Percentiles rank a stretch among this genome's conserved stretches.
Evolutionary conservation across 176 grass and related monocot species (phyloP).

Genomic region (Carex cristatella): DNA sequence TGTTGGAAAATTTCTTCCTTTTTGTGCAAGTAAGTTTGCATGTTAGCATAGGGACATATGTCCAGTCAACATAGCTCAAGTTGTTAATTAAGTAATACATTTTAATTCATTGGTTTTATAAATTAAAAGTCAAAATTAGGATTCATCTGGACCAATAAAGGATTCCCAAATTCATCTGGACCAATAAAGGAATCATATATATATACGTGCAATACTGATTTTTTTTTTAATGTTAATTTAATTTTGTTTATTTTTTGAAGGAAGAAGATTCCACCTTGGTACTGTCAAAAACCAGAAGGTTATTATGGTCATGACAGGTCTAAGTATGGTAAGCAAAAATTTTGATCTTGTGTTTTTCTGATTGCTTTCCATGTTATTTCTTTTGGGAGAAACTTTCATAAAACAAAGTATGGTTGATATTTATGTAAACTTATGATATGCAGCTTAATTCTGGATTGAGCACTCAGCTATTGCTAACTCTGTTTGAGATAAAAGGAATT

Average conservation of each 20-base stretch:
- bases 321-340: no score
- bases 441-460: slow-evolving; percentile 55
- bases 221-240: no score
- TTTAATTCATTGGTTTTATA: not conserved
- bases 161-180: no score
- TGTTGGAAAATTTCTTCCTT: not conserved
- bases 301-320: no score
- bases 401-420: not conserved
- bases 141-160: not conserved
- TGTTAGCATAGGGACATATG: not conserved
- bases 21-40: not conserved
- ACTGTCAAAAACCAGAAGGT: no score
- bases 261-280: no score
- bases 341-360: not conserved
- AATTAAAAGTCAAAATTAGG: not conserved
- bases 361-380: not conserved
- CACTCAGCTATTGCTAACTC: slow-evolving; percentile 43
- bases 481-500: slow-evolving; percentile 48
- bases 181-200: no score
- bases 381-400: not conserved
- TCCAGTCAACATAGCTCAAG: not conserved
- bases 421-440: not conserved
- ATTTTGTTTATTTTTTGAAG: no score
- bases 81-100: not conserved
- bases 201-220: no score